A percentile compares a stretch with the other conserved stretches of the same genome.
phyloP scores from a whole-genome alignment of 2,329 filamentous ascomycete species.

The Aspergillus carbonarius region DNA sequence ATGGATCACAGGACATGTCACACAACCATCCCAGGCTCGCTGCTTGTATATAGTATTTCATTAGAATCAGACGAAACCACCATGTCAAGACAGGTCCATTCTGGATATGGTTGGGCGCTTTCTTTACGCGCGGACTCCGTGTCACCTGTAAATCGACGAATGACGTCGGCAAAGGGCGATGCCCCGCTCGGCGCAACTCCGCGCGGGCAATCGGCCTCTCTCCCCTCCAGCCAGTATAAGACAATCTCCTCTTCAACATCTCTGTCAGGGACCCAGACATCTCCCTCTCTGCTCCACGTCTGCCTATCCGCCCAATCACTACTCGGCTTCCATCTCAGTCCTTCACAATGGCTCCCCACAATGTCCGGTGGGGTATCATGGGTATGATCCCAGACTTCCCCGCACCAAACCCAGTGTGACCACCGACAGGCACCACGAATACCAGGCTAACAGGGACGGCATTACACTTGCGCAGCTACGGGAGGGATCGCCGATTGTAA shows the following conservation, averaged over 20 bases:
- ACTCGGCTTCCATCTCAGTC: background rate
- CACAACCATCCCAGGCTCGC: background rate
- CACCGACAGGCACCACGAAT: background rate
- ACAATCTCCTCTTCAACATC: background rate
- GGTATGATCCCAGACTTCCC: constrained; percentile 27
- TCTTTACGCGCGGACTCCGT: too few relatives aligned
- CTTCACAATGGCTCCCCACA: constrained; percentile 34
- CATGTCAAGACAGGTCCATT: too few relatives aligned
- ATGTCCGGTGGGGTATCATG: constrained; percentile 46
- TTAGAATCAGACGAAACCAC: background rate
- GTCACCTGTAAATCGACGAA: background rate
- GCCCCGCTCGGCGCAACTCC: constrained; percentile 31
- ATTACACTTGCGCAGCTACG: constrained; percentile 36
- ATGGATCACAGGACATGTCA: constrained; percentile 1
- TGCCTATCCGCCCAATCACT: background rate
- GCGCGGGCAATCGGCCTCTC: background rate
- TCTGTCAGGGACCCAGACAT: constrained; percentile 7
- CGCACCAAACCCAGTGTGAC: background rate
- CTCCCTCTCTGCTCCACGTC: background rate
- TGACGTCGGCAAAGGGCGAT: constrained; percentile 9
- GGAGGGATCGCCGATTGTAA: constrained; percentile 45
- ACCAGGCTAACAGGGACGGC: constrained; percentile 17
- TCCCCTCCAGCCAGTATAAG: background rate
- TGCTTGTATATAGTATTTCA: background rate
- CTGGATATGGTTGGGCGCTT: background rate